Evolutionary conservation across 176 grass and related monocot species (phyloP).

Genomic region (Puya raimondii): DNA sequence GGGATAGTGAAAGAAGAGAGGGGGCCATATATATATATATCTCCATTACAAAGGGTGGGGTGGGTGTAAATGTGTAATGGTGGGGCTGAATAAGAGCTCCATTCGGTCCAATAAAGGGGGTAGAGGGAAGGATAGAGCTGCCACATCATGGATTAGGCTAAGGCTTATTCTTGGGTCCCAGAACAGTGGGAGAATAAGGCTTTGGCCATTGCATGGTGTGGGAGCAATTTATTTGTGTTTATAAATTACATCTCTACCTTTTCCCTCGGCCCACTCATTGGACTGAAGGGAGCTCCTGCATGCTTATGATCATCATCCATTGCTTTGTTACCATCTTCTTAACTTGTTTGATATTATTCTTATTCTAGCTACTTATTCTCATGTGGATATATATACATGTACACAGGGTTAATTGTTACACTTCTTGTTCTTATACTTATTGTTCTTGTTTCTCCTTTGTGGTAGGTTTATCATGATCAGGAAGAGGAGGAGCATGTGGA

Average conservation of each 20-base stretch:
- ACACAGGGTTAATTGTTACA: background rate
- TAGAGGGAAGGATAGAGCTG: constrained; percentile 16
- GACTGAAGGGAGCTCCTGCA: constrained; percentile 21
- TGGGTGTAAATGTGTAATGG: background rate
- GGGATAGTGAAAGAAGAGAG: background rate
- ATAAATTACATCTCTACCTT: background rate
- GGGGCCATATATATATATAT: background rate
- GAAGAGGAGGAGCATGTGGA: no score
- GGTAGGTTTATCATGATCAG: no score
- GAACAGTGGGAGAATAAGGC: background rate
- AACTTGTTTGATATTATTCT: background rate
- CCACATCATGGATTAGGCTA: constrained; percentile 18
- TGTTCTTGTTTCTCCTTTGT: no score
- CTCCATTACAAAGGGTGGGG: no score
- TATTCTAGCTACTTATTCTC: background rate
- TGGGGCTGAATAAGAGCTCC: constrained; percentile 13
- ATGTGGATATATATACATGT: background rate
- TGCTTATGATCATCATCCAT: background rate
- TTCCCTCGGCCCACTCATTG: constrained; percentile 8
- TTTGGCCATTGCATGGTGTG: constrained; percentile 19
- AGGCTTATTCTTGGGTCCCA: background rate
- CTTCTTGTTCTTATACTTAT: no score
- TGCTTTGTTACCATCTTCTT: background rate
- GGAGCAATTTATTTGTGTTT: constrained; percentile 3
- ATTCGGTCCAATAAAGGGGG: constrained; percentile 20